Evolutionary conservation across 176 grass and related monocot genomes (phyloP), one percentile per base, ranked within the genome.

Genomic region (Guadua angustifolia): DNA sequence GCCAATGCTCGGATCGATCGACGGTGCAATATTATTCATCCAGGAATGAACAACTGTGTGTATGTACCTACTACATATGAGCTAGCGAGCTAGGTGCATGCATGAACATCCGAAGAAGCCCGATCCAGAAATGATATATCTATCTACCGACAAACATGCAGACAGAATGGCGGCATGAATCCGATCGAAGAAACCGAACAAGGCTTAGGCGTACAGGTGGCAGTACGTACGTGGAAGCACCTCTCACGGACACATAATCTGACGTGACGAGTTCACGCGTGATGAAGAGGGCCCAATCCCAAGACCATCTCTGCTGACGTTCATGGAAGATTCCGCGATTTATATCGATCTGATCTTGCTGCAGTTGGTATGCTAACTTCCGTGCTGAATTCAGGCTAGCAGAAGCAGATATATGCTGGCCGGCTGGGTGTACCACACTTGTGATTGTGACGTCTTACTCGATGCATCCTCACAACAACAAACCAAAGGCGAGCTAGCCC

Each of bases 291-390:
- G 3, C 42, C 21, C 7, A n/a, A 29, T 9, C 18, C 32, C 33
- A 39, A 18, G 19, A 22, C n/a, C 40, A 59, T 55, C 70, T 24
- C 26, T 21, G 77, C 39, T 45, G 74, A 65, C 32, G 35, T 72
- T 65, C 80, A 71, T 14, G 74, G 86, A 88, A 88, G 74, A 88
- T 88, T 83, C 65, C 42, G 35, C 67, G 67, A 53, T 72, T 56
- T 58, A 19, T 26, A 17, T 71, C 79, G 42, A 50, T 51, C 49
- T 42, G 55, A 49, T 62, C 32, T 24, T 74, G 68, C 53, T 22
- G 19, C 66, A 42, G 40, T 5, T 22, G 24, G 77, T 26, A 24
- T 24, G 49, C 21, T 18, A 40, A 9, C 57, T 26, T 43, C 3
- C 47, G 82, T 33, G 82, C 53, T 89, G 70, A 76, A 81, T 60